Conservation (phyloP, 1,284 basidiomycete species). For the Austroboletus niveus region DNA sequence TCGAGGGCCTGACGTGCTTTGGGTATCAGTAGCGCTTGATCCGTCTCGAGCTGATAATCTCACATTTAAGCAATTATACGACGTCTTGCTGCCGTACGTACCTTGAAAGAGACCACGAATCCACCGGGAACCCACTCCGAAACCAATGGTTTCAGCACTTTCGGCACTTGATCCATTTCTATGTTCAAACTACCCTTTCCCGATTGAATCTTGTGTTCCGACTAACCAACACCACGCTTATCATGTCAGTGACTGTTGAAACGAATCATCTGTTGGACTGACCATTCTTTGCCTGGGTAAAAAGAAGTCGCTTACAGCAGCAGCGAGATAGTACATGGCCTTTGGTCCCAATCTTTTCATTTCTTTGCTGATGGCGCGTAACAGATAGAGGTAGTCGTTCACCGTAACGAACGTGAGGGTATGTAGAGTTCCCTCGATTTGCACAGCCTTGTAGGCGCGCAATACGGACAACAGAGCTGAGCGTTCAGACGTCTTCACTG, state of each 20-base stretch:
- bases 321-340: constrained; percentile 95
- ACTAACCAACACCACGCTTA: constrained; percentile 45
- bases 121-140: constrained; percentile 92
- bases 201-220: constrained; percentile 98
- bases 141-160: constrained; percentile 90
- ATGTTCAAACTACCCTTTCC: constrained; percentile 90
- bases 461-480: constrained; percentile 73
- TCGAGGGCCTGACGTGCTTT: constrained; percentile 88
- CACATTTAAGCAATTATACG: neutral
- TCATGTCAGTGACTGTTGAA: constrained; percentile 11
- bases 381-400: constrained; percentile 93
- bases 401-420: constrained; percentile 92
- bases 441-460: constrained; percentile 79
- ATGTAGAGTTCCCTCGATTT: constrained; percentile 71
- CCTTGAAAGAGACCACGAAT: constrained; percentile 97
- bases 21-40: constrained; percentile 78
- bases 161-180: constrained; percentile 99
- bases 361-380: constrained; percentile 79
- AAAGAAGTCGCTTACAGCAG: constrained; percentile 98
- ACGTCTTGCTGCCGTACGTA: constrained; percentile 28
- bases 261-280: constrained; percentile 23
- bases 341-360: constrained; percentile 65
- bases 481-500: constrained; percentile 66
- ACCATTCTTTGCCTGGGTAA: constrained; percentile 89
- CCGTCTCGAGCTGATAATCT: constrained; percentile 83